phyloP scores from a whole-genome alignment of 2,329 filamentous ascomycete species.

The Lachnellula suecica region DNA sequence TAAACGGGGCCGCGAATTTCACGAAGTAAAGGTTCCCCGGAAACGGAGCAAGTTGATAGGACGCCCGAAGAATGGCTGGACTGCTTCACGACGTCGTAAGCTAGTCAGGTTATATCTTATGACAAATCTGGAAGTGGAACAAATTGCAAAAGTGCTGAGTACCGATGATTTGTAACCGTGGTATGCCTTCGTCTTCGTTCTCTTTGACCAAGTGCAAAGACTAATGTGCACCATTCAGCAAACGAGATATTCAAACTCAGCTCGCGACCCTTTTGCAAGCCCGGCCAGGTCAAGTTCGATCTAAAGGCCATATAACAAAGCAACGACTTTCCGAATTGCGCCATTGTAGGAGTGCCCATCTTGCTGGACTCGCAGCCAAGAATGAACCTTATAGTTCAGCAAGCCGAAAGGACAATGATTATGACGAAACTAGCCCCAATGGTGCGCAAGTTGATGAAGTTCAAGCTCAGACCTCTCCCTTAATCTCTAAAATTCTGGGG shows the following conservation, averaged over 20 bases:
- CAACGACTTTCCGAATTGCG: no score
- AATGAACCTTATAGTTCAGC: no score
- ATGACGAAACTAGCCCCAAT: no score
- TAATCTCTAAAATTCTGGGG: no score
- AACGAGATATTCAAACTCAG: slow-evolving; percentile 9
- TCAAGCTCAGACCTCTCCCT: no score
- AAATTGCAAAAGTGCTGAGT: background rate
- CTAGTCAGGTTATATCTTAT: slow-evolving; percentile 10
- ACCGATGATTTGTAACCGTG: slow-evolving; percentile 1
- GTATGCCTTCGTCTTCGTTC: background rate
- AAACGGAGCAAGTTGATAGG: slow-evolving; percentile 4
- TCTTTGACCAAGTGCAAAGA: background rate
- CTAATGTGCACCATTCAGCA: background rate
- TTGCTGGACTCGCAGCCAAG: no score
- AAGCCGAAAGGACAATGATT: no score
- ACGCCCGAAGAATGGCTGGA: slow-evolving; percentile 8
- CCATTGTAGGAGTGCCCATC: no score
- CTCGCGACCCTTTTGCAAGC: slow-evolving; percentile 4
- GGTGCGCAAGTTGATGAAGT: no score
- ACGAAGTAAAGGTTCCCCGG: no score
- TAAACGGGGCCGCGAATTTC: no score
- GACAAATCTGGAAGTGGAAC: slow-evolving; percentile 6
- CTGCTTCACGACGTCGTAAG: slow-evolving; percentile 5
- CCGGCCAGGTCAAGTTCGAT: slow-evolving; percentile 7
- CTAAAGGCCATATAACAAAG: slow-evolving; percentile 2